Percentiles rank a stretch among this genome's conserved stretches.
These are phyloP conservation scores for Chaetomiaceae sp. DNA, from an alignment of 2,329 filamentous ascomycete genomes.

Conservation along the genomic window DNA sequence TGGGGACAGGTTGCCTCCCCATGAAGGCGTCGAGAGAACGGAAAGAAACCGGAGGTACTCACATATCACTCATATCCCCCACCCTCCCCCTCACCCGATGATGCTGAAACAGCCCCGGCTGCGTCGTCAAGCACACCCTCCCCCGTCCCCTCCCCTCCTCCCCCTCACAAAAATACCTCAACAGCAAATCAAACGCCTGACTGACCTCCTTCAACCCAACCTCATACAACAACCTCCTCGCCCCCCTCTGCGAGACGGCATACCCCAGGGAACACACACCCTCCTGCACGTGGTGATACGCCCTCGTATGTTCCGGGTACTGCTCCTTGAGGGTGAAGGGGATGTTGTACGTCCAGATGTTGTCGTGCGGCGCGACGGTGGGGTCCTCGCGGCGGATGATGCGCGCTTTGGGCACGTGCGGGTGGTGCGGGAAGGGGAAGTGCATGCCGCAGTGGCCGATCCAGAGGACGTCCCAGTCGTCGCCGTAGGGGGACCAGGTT, in stretches of 20 bases:
- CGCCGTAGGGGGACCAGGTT: conserved; percentile 41
- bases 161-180: conserved; percentile 41
- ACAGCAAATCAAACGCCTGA: conserved; percentile 37
- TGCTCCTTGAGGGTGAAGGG: conserved; percentile 32
- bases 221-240: conserved; percentile 37
- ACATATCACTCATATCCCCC: too few species aligned
- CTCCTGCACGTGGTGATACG: conserved; percentile 38
- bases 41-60: too few species aligned
- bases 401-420: conserved; percentile 28
- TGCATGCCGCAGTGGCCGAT: conserved; percentile 41
- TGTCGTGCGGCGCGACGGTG: conserved; percentile 32
- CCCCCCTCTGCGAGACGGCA: conserved; percentile 38
- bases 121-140: conserved; percentile 38
- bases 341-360: conserved; percentile 32
- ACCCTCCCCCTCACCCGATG: too few species aligned
- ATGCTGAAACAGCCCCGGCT: conserved; percentile 45
- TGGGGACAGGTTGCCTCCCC: too few species aligned
- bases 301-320: conserved; percentile 40
- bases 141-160: conserved; percentile 29
- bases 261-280: conserved; percentile 41
- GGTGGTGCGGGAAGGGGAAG: conserved; percentile 25
- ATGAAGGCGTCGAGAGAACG: too few species aligned
- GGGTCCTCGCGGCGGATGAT: conserved; percentile 31
- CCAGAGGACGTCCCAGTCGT: conserved; percentile 48
- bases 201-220: conserved; percentile 37